Percentiles rank a stretch among this genome's conserved stretches.
Conservation (phyloP, 1,284 basidiomycete genomes). For the Sanghuangporus weigelae region DNA sequence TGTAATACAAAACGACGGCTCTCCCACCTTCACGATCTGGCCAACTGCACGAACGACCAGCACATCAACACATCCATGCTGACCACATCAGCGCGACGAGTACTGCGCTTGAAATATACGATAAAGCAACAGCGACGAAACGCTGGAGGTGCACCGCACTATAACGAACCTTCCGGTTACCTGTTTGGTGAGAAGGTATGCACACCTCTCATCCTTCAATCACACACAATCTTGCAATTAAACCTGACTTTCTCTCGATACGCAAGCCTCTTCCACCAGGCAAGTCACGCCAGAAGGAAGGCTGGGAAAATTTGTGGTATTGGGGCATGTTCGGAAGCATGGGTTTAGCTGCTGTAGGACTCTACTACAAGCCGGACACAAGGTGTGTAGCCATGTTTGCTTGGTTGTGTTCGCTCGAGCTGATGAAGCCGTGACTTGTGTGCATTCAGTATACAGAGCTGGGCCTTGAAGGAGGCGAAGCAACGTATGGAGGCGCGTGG, state of each 20-base stretch:
- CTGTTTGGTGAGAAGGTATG: slow-evolving; percentile 86
- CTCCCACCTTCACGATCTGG: neutral
- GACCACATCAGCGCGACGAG: slow-evolving; percentile 11
- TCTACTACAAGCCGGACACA: slow-evolving; percentile 95
- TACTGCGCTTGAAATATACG: slow-evolving; percentile 1
- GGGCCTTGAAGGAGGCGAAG: slow-evolving; percentile 88
- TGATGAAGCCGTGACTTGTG: neutral
- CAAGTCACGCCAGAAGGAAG: slow-evolving; percentile 79
- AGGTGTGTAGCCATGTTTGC: slow-evolving; percentile 51
- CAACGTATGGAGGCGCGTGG: slow-evolving; percentile 84
- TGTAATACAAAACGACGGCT: neutral
- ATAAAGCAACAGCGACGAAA: slow-evolving; percentile 14
- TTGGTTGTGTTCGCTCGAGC: neutral
- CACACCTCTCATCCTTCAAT: slow-evolving; percentile 6
- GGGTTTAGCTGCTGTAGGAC: slow-evolving; percentile 67
- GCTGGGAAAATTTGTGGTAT: slow-evolving; percentile 89
- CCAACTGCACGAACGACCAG: neutral
- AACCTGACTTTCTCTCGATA: slow-evolving; percentile 7
- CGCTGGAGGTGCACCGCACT: slow-evolving; percentile 58
- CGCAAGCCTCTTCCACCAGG: slow-evolving; percentile 68
- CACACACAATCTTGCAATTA: neutral
- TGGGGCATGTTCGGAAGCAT: slow-evolving; percentile 89
- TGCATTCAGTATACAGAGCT: slow-evolving; percentile 72
- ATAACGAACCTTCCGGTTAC: slow-evolving; percentile 84
- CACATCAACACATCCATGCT: slow-evolving; percentile 7